Percentiles rank a stretch among this genome's conserved stretches.
Conservation (phyloP, 805 yeast species). For the Lachancea dasiensis region DNA sequence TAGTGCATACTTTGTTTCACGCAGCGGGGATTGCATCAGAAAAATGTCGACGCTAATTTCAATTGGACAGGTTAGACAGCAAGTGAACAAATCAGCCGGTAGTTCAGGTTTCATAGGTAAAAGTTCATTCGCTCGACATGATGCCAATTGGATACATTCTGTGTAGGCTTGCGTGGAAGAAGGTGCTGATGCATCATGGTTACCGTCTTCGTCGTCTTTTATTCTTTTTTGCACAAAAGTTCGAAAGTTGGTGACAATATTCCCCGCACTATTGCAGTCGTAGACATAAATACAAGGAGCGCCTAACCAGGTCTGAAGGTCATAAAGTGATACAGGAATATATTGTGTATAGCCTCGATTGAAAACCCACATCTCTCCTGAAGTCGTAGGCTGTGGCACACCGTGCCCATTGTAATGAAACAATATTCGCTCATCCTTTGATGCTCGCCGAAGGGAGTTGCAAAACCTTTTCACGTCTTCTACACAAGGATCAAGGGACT, state of each 20-base stretch:
- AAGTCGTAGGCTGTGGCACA: slow-evolving; percentile 92
- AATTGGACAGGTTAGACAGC: slow-evolving; percentile 92
- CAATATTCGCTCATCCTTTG: slow-evolving; percentile 86
- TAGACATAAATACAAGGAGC: slow-evolving; percentile 95
- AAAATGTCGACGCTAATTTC: slow-evolving; percentile 92
- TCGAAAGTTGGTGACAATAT: slow-evolving; percentile 82
- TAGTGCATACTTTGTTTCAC: slow-evolving; percentile 37
- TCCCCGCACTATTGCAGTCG: slow-evolving; percentile 93
- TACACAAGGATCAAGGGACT: slow-evolving; percentile 87
- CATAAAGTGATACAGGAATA: slow-evolving; percentile 93
- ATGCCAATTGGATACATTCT: slow-evolving; percentile 90
- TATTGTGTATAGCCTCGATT: slow-evolving; percentile 96
- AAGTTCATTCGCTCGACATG: slow-evolving; percentile 79
- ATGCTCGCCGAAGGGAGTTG: slow-evolving; percentile 78
- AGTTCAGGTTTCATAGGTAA: slow-evolving; percentile 89
- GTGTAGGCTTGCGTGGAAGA: slow-evolving; percentile 49
- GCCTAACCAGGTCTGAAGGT: slow-evolving; percentile 94
- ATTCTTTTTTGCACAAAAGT: slow-evolving; percentile 85
- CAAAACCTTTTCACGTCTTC: slow-evolving; percentile 93
- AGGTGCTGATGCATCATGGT: slow-evolving; percentile 38
- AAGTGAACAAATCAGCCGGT: slow-evolving; percentile 94
- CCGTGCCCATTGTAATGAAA: slow-evolving; percentile 99
- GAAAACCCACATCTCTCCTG: slow-evolving; percentile 98
- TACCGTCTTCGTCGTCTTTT: slow-evolving; percentile 69
- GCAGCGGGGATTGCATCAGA: slow-evolving; percentile 72